Evolutionary conservation across 139 green algal species (phyloP).

Genomic region (Tetratostichococcus sp.): DNA sequence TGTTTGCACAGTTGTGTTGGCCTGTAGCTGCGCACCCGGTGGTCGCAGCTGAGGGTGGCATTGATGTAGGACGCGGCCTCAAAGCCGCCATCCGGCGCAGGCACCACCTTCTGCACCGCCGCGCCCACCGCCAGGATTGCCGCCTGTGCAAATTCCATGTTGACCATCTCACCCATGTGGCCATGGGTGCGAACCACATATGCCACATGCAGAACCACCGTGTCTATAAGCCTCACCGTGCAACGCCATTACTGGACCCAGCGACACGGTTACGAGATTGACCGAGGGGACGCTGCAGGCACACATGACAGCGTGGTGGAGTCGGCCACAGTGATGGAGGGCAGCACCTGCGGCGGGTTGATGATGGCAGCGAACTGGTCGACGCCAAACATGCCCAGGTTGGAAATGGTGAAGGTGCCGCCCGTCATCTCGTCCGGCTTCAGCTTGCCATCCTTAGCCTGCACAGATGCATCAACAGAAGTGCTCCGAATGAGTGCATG

Average conservation of each 20-base stretch:
- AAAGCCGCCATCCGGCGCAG: constrained; percentile 32
- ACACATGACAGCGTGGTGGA: no score
- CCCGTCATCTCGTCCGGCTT: constrained; percentile 80
- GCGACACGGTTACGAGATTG: no score
- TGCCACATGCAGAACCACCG: no score
- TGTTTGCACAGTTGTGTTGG: no score
- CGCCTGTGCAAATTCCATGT: constrained; percentile 29
- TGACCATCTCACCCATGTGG: no score
- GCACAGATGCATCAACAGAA: no score
- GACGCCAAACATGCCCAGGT: constrained; percentile 94
- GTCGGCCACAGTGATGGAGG: no score
- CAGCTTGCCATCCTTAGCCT: constrained; percentile 86
- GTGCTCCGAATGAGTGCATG: no score
- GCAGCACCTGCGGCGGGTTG: constrained; percentile 82
- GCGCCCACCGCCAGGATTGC: constrained; percentile 75
- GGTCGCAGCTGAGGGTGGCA: constrained; percentile 92
- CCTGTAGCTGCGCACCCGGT: constrained; percentile 54
- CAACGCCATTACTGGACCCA: no score
- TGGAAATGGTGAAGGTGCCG: constrained; percentile 90
- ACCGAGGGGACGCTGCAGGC: no score
- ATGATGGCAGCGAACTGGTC: constrained; percentile 93
- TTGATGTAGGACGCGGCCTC: constrained; percentile 46
- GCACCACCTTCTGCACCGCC: constrained; percentile 54
- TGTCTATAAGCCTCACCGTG: no score
- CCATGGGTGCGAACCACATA: no score